These are phyloP conservation scores for Madurella mycetomatis DNA, from an alignment of 2,329 filamentous ascomycete genomes.

Conservation along the genomic window DNA sequence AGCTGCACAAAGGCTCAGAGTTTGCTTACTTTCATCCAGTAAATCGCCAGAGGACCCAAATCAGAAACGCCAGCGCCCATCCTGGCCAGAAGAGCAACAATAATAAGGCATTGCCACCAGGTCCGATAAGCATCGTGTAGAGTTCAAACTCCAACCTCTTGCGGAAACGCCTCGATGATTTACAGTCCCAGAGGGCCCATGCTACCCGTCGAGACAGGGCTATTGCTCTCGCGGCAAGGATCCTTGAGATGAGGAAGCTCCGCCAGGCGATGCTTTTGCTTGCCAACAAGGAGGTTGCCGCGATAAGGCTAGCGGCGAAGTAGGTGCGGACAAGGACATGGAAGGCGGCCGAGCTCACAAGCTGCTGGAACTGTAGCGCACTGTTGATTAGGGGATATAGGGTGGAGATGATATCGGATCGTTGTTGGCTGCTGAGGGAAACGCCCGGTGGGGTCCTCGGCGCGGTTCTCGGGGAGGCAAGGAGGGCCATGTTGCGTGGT, in stretches of 20 bases:
- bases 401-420: constrained; percentile 17
- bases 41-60: constrained; percentile 33
- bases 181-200: constrained; percentile 20
- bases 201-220: not conserved
- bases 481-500: constrained; percentile 17
- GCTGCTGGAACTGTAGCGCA: constrained; percentile 21
- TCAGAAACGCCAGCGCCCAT: constrained; percentile 44
- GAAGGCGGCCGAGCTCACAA: constrained; percentile 19
- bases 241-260: constrained; percentile 10
- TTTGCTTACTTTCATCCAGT: constrained; percentile 30
- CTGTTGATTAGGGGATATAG: constrained; percentile 18
- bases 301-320: constrained; percentile 20
- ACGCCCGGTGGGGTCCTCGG: constrained; percentile 13
- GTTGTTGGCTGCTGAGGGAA: constrained; percentile 12
- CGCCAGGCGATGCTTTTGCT: constrained; percentile 19
- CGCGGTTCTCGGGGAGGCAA: constrained; percentile 17
- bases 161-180: constrained; percentile 25
- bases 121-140: constrained; percentile 47
- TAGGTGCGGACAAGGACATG: constrained; percentile 19
- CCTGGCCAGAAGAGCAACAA: constrained; percentile 55
- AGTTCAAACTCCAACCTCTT: constrained; percentile 50
- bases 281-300: constrained; percentile 11
- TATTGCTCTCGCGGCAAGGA: constrained; percentile 4
- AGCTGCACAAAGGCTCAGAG: too few species aligned
- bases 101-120: constrained; percentile 44